Percentiles rank a stretch among this genome's conserved stretches.
phyloP scores from a whole-genome alignment of 345 rosid genomes.

The Aethionema arabicum region DNA sequence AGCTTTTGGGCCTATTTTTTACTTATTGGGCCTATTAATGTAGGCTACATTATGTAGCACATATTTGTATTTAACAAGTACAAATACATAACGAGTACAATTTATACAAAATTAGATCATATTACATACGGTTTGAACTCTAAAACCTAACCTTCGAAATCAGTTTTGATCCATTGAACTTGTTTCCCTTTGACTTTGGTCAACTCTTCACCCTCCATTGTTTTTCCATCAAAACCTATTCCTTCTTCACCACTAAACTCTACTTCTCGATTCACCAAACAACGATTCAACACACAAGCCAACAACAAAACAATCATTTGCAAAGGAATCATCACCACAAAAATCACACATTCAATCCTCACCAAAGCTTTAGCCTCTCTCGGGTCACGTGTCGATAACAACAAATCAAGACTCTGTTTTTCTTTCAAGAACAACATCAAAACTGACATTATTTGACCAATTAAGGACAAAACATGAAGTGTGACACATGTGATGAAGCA shows the following conservation, averaged over 20 bases:
- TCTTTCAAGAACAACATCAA: conserved; percentile 51
- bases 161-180: conserved; percentile 54
- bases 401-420: conserved; percentile 46
- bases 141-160: conserved; percentile 51
- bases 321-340: conserved; percentile 53
- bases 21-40: too few relatives aligned
- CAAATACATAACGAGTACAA: too few relatives aligned
- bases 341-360: conserved; percentile 61
- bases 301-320: conserved; percentile 48
- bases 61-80: too few relatives aligned
- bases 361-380: conserved; percentile 59
- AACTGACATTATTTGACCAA: conserved; percentile 43
- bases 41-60: too few relatives aligned
- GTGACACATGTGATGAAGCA: conserved; percentile 54
- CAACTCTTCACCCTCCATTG: conserved; percentile 44
- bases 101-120: too few relatives aligned
- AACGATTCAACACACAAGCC: conserved; percentile 46
- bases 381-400: conserved; percentile 47
- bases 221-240: conserved; percentile 47
- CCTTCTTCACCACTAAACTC: conserved; percentile 51
- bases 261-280: conserved; percentile 55
- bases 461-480: conserved; percentile 46
- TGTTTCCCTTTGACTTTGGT: conserved; percentile 45
- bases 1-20: not conserved
- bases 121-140: too few relatives aligned